Evolutionary conservation across 176 grass and related monocot species (phyloP).

Genomic region (Phyllostachys edulis): DNA sequence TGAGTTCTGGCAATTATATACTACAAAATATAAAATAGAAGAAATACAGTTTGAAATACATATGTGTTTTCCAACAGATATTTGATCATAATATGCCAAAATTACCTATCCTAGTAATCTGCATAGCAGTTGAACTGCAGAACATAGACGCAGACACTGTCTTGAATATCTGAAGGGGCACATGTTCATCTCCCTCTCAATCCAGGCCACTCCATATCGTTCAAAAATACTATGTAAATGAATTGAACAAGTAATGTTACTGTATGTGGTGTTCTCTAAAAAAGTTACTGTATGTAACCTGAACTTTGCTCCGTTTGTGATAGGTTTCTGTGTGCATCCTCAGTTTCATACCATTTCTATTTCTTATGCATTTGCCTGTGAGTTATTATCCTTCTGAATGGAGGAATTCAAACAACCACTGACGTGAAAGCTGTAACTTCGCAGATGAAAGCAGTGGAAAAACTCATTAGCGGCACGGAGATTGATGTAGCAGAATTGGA

Average conservation of each 20-base stretch:
- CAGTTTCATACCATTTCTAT: neutral
- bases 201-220: neutral
- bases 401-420: neutral
- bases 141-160: neutral
- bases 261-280: neutral
- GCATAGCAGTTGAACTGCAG: neutral
- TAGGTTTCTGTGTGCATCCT: neutral
- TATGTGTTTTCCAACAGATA: neutral
- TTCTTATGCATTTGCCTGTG: neutral
- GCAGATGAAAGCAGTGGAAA: slow-evolving; percentile 68
- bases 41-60: neutral
- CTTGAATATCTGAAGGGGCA: neutral
- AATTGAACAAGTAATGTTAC: neutral
- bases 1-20: neutral
- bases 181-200: neutral
- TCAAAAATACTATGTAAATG: neutral
- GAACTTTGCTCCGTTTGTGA: neutral
- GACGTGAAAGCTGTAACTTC: neutral
- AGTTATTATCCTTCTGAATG: slow-evolving; percentile 9
- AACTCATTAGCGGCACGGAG: slow-evolving; percentile 61
- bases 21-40: neutral
- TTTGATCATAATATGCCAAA: neutral
- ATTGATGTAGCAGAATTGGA: slow-evolving; percentile 68
- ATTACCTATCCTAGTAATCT: neutral
- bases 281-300: neutral